Base-by-base conservation (phyloP, 2,329 filamentous ascomycete species). In the Chrysoporthe deuterocubensis region DNA sequence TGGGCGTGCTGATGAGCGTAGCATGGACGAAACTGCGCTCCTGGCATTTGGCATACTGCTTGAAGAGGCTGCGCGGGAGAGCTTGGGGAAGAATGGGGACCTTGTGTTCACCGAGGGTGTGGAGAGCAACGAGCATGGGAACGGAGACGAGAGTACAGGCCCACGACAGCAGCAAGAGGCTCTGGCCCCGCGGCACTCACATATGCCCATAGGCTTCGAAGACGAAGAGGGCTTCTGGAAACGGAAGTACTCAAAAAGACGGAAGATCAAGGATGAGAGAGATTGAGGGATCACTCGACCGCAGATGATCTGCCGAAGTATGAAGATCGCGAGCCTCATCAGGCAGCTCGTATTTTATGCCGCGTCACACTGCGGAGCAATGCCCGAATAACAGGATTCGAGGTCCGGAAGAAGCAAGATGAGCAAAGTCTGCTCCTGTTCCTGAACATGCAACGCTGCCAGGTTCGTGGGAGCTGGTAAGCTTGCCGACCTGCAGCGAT, bases 11-110 rank as follows among this genome's bases (percentile, higher is more conserved):
- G 82, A 87, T 69, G 83, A 87, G 75, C 77, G 84, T 71, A 92
- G 88, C 76, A 87, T 95, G 86, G 91, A 95, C 74, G 92, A 93
- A 80, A 93, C 91, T 16, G 92, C 92, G 4, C 81, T 95, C 67
- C 80, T 95, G 65, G 91, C 92, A 0, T 83, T 95, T 73, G 91
- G 92, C 1, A 88, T 95, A 61, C 77, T 95, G 67, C 80, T 94
- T 54, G 92, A 95, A 78, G 92, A 95, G 77, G 85, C 87, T 2
- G 83, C 86, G 18, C 82, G 83, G 52, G 86, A 89, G 59, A 76
- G 83, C 6, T 79, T 94, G 26, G 91, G 90, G 4, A 80, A 83
- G 65, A 85, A 82, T 14, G 92, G 92, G 32, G 89, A 93, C 77
- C 76, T 93, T 60, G 90, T 91, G 1, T 91, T 95, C 74, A 88